phyloP scores from a whole-genome alignment of 1,284 basidiomycete species.

The Ceratobasidium theobromae region DNA sequence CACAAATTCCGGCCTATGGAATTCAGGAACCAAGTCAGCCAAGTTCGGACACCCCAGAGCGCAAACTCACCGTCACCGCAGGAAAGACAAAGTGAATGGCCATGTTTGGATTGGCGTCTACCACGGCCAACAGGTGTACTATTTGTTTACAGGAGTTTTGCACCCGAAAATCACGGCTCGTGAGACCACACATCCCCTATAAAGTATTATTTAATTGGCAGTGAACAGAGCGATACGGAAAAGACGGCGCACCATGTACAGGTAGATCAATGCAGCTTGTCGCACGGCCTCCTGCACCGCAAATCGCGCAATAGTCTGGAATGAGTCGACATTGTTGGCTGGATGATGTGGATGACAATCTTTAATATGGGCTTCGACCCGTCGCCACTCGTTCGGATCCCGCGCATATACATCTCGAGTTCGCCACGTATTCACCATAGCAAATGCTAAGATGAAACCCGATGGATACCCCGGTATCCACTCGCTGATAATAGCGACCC shows the following conservation, averaged over 20 bases:
- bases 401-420: background rate
- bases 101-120: background rate
- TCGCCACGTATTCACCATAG: background rate
- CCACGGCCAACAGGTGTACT: background rate
- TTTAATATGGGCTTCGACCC: background rate
- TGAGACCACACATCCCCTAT: slow-evolving; percentile 1
- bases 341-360: background rate
- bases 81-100: slow-evolving; percentile 8
- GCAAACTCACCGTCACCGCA: background rate
- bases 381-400: background rate
- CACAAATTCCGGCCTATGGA: slow-evolving; percentile 1
- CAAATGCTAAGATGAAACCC: background rate
- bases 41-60: background rate
- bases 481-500: background rate
- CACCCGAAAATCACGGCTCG: background rate
- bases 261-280: slow-evolving; percentile 4
- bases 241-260: slow-evolving; percentile 20
- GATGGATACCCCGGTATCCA: background rate
- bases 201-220: background rate
- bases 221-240: background rate
- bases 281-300: slow-evolving; percentile 7
- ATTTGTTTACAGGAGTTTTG: slow-evolving; percentile 1
- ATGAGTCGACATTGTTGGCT: background rate
- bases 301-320: background rate
- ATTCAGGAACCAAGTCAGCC: background rate